A percentile compares a stretch with the other conserved stretches of the same genome.
Evolutionary conservation across 2,329 filamentous ascomycete species (phyloP).

Genomic region (Tetracladium maxilliforme): DNA sequence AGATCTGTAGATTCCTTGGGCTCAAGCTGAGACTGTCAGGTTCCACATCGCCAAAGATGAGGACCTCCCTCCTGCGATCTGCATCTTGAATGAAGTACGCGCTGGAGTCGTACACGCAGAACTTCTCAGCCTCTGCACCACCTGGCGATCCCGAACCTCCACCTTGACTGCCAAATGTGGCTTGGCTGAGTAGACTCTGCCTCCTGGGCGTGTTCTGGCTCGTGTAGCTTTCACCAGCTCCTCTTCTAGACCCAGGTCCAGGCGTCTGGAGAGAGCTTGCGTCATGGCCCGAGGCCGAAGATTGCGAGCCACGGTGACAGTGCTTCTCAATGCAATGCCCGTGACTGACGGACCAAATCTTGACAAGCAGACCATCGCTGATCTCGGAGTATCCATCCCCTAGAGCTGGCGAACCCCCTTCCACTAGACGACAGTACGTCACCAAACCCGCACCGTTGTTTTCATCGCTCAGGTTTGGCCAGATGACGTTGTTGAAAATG

Average conservation of each 20-base stretch:
- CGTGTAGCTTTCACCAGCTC: too few species aligned
- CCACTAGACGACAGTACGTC: conserved; percentile 76
- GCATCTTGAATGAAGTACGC: conserved; percentile 85
- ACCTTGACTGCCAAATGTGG: conserved; percentile 2
- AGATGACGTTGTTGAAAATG: conserved; percentile 96
- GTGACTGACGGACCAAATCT: conserved; percentile 77
- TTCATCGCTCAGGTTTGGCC: conserved; percentile 94
- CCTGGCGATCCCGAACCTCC: too few species aligned
- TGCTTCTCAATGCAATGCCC: conserved; percentile 73
- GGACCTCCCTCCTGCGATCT: conserved; percentile 55
- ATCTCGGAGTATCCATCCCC: conserved; percentile 82
- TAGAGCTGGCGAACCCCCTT: conserved; percentile 74
- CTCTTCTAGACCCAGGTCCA: too few species aligned
- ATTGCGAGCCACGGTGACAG: conserved; percentile 49
- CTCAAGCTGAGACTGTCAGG: conserved; percentile 73
- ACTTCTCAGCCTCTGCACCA: conserved; percentile 18
- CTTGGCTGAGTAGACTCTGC: background rate
- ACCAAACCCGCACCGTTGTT: conserved; percentile 87
- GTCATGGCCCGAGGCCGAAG: conserved; percentile 21
- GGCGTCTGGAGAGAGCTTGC: too few species aligned
- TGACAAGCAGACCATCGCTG: conserved; percentile 77
- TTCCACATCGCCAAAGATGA: conserved; percentile 94
- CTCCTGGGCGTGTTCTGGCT: conserved; percentile 2
- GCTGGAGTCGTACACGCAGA: conserved; percentile 73
- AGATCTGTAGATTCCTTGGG: conserved; percentile 70